These are phyloP conservation scores for Rhododendron molle DNA, from an alignment of 148 eudicot species.

Conservation along the genomic window DNA sequence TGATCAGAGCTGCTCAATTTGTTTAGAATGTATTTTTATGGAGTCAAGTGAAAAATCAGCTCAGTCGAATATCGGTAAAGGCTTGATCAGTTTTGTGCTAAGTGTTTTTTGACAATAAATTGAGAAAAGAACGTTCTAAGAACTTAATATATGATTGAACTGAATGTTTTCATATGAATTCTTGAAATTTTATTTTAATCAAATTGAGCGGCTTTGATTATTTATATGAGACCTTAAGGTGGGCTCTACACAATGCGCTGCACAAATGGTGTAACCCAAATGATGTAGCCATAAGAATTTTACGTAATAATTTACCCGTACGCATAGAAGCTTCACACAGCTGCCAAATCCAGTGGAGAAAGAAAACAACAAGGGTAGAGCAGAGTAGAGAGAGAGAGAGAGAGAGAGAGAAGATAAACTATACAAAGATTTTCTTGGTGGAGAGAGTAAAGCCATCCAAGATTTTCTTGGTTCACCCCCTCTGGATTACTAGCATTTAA, in stretches of 20 bases:
- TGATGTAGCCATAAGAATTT: too few relatives aligned
- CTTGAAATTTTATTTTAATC: too few relatives aligned
- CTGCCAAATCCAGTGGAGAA: not conserved
- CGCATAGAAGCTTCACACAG: not conserved
- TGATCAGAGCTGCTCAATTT: too few relatives aligned
- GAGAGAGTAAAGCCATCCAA: not conserved
- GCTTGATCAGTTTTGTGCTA: not conserved
- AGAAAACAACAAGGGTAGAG: not conserved
- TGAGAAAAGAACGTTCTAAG: not conserved
- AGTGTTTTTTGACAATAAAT: not conserved
- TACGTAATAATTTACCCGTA: not conserved
- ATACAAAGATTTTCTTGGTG: not conserved
- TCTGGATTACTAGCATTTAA: not conserved
- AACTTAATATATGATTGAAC: too few relatives aligned
- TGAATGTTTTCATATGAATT: too few relatives aligned
- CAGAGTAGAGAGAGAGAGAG: not conserved
- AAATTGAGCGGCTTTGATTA: not conserved
- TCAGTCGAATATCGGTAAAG: too few relatives aligned
- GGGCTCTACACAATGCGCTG: rapidly evolving
- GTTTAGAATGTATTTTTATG: not conserved
- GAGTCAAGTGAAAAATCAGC: too few relatives aligned
- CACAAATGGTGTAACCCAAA: too few relatives aligned
- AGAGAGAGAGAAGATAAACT: not conserved
- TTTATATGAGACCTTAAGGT: too few relatives aligned
- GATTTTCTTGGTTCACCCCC: not conserved